phyloP scores from a whole-genome alignment of 2,329 filamentous ascomycete species.

The Tolypocladium pustulatum region DNA sequence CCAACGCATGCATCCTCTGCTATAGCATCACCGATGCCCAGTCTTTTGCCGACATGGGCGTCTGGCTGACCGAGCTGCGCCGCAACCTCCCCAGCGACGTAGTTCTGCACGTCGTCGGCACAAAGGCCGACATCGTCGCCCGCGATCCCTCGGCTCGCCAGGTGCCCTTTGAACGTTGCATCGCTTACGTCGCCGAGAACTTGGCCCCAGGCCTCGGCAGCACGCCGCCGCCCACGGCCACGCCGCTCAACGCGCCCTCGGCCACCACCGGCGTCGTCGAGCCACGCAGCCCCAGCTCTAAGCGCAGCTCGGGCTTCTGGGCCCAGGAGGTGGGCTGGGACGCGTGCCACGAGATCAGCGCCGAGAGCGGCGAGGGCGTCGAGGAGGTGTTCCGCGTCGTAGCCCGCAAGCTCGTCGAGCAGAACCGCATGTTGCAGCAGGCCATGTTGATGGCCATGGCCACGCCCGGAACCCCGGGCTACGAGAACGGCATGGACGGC shows the following conservation, averaged over 20 bases:
- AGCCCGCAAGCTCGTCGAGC: constrained; percentile 51
- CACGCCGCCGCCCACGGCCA: constrained; percentile 58
- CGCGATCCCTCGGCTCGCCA: constrained; percentile 68
- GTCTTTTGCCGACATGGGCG: constrained; percentile 85
- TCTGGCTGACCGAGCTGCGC: constrained; percentile 79
- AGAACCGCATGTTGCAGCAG: constrained; percentile 53
- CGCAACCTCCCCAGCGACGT: constrained; percentile 68
- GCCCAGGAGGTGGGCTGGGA: constrained; percentile 92
- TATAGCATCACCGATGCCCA: constrained; percentile 84
- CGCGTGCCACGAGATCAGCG: constrained; percentile 92
- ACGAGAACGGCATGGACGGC: constrained; percentile 31
- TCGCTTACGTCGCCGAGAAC: constrained; percentile 90
- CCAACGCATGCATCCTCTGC: constrained; percentile 87
- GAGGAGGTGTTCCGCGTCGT: constrained; percentile 85
- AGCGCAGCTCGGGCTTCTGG: constrained; percentile 71
- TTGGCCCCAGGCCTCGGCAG: constrained; percentile 60
- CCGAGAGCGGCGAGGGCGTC: constrained; percentile 88
- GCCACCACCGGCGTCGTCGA: constrained; percentile 26
- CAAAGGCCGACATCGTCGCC: constrained; percentile 83
- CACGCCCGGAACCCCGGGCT: constrained; percentile 36
- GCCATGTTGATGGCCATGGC: constrained; percentile 45
- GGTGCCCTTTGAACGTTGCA: constrained; percentile 90
- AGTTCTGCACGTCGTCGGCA: constrained; percentile 90
- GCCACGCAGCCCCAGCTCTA: constrained; percentile 50
- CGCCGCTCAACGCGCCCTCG: constrained; percentile 18